These are phyloP conservation scores for Penicillium sp. DNA, from an alignment of 2,329 filamentous ascomycete species.

Conservation along the genomic window DNA sequence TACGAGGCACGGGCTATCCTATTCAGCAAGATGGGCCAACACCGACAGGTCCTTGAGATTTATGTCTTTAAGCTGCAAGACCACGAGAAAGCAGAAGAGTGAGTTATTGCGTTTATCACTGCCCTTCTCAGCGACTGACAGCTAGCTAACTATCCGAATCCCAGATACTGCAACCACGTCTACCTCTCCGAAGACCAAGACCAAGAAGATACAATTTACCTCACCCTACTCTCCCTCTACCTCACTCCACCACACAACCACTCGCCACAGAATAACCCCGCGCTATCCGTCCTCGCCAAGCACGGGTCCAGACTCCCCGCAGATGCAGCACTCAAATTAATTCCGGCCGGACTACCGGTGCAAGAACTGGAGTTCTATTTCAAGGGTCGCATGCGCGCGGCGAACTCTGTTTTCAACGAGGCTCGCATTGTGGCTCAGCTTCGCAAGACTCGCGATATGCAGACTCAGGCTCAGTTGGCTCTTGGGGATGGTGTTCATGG, in stretches of 20 bases:
- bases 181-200: constrained; percentile 67
- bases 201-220: constrained; percentile 78
- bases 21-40: constrained; percentile 90
- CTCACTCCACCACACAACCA: constrained; percentile 77
- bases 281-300: constrained; percentile 83
- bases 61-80: constrained; percentile 94
- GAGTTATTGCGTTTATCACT: constrained; percentile 38
- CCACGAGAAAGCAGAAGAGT: constrained; percentile 91
- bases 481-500: constrained; percentile 67
- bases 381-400: constrained; percentile 82
- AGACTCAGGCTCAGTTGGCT: constrained; percentile 72
- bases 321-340: constrained; percentile 79
- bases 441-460: constrained; percentile 77
- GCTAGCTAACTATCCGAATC: no score
- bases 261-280: constrained; percentile 73
- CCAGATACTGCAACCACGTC: constrained; percentile 84
- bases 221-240: constrained; percentile 87
- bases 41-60: constrained; percentile 94
- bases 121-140: constrained; percentile 16
- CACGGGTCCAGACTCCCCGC: constrained; percentile 92
- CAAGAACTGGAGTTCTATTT: constrained; percentile 87
- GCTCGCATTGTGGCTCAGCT: constrained; percentile 76
- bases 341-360: constrained; percentile 79
- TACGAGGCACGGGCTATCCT: constrained; percentile 90
- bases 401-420: constrained; percentile 81